These are phyloP conservation scores for Trichoderma sp. DNA, from an alignment of 2,329 filamentous ascomycete genomes.

Conservation along the genomic window DNA sequence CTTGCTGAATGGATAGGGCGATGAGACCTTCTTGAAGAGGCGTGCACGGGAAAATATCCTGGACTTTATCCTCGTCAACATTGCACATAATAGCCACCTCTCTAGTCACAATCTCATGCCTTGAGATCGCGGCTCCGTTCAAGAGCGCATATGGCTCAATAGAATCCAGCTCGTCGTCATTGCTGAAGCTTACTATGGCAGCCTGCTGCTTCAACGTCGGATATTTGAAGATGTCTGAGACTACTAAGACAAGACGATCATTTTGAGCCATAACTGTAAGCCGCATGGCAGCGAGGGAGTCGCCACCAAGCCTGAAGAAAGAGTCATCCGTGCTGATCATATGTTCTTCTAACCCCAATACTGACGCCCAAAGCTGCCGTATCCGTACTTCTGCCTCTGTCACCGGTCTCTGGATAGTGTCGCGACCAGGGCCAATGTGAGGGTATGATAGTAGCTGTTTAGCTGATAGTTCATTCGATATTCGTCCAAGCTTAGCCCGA, in stretches of 20 bases:
- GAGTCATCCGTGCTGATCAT: neutral
- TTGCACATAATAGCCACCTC: too few species aligned
- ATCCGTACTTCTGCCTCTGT: neutral
- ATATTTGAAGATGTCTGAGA: too few species aligned
- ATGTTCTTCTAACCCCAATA: neutral
- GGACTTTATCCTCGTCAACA: neutral
- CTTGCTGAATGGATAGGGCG: neutral
- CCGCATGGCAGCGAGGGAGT: conserved; percentile 11
- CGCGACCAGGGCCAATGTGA: neutral
- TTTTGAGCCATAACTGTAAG: neutral
- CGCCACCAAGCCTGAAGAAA: conserved; percentile 4
- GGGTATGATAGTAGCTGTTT: neutral
- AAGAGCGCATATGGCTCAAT: too few species aligned
- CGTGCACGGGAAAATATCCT: neutral
- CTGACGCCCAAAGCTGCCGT: neutral
- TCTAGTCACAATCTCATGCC: too few species aligned
- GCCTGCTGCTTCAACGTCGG: too few species aligned
- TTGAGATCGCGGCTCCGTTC: too few species aligned
- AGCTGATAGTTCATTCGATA: neutral
- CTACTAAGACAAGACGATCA: too few species aligned
- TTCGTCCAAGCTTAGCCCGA: conserved; percentile 1
- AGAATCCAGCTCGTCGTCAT: too few species aligned
- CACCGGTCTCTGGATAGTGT: neutral
- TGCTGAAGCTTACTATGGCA: too few species aligned
- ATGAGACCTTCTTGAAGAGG: neutral